Base-by-base conservation (phyloP, 2,329 filamentous ascomycete species). In the Emergomyces orientalis region DNA sequence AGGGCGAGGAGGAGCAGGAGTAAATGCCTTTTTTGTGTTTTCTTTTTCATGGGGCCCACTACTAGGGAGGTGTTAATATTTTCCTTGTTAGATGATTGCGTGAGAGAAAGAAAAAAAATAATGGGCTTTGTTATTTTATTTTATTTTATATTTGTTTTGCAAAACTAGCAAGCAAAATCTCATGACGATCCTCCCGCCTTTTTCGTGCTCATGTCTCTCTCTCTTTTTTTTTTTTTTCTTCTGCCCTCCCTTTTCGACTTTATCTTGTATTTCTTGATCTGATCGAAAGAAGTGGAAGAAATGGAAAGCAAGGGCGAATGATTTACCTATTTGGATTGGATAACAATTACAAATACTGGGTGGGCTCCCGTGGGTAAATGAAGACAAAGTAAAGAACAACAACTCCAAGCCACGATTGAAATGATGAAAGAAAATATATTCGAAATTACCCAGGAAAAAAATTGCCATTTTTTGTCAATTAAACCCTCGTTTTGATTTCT, bases 1-100 rank as follows among this genome's bases (percentile, higher is more conserved):
- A 91, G 76, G 85, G 79, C 64, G 80, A 81, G 71, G 74, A 80
- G 71, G 75, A 78, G 73, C 32, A 60, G 59, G 59, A 52, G 47
- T 60, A 60, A 60, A 60, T 51, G 49, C 45, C 32, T 52, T 41
- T 39, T 54, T 52, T 51, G 9, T 41, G n/a, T 54, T 60, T 60
- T 52, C 19, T n/a, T 59, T 59, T 59, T 47, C 39, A 47, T 47
- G 57, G 52, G 57, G 57, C 57, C 41, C 57, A 59, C 27, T 45
- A 45, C 41, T 45, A 45, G 39, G 57, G 41, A 59, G 57, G 57
- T 59, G 57, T 57, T 57, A 41, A 57, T 55, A 55, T 59, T 59
- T 59, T 59, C 41, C 57, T 47, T 59, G 57, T 58, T 58, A 51
- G 55, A 32, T 34, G 56, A 60, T 51, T 60, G 59, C 13, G 59